Conservation (phyloP, 208 protist genomes). For the Trypanosoma rangeli region DNA sequence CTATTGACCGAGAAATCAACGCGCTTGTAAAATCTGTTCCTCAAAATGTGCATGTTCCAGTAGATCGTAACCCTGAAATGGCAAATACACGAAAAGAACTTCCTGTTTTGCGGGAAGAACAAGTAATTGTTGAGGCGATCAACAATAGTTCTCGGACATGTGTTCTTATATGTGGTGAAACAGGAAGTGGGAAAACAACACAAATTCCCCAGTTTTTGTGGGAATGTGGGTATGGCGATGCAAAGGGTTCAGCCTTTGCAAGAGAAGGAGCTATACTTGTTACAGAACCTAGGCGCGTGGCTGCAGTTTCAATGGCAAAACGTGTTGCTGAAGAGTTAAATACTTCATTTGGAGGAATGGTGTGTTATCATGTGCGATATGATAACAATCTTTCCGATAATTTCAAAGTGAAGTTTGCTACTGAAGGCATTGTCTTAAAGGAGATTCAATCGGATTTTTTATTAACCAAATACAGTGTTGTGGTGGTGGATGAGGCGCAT, state of each 20-base stretch:
- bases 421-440: slow-evolving; percentile 98
- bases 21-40: slow-evolving; percentile 40
- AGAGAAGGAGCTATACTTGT: slow-evolving; percentile 89
- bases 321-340: slow-evolving; percentile 98
- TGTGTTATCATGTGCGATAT: slow-evolving; percentile 98
- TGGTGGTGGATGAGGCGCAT: slow-evolving; percentile 99
- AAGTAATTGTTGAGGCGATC: slow-evolving; percentile 91
- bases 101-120: slow-evolving; percentile 87
- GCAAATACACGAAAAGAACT: slow-evolving; percentile 60
- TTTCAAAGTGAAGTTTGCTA: slow-evolving; percentile 97
- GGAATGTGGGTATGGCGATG: slow-evolving; percentile 89
- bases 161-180: slow-evolving; percentile 97
- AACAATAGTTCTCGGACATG: slow-evolving; percentile 65
- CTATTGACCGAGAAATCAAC: slow-evolving; percentile 41
- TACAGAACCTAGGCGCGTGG: slow-evolving; percentile 99
- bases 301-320: slow-evolving; percentile 98
- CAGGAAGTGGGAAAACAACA: slow-evolving; percentile 98
- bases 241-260: slow-evolving; percentile 60
- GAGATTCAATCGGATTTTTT: slow-evolving; percentile 97
- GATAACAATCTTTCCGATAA: slow-evolving; percentile 94
- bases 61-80: slow-evolving; percentile 62
- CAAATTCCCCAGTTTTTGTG: slow-evolving; percentile 94
- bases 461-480: slow-evolving; percentile 94
- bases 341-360: slow-evolving; percentile 83
- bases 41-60: slow-evolving; percentile 63